A percentile compares a stretch with the other conserved stretches of the same genome.
Evolutionary conservation across 139 green algal species (phyloP).

Genomic region (Tetradesmus obliquus): DNA sequence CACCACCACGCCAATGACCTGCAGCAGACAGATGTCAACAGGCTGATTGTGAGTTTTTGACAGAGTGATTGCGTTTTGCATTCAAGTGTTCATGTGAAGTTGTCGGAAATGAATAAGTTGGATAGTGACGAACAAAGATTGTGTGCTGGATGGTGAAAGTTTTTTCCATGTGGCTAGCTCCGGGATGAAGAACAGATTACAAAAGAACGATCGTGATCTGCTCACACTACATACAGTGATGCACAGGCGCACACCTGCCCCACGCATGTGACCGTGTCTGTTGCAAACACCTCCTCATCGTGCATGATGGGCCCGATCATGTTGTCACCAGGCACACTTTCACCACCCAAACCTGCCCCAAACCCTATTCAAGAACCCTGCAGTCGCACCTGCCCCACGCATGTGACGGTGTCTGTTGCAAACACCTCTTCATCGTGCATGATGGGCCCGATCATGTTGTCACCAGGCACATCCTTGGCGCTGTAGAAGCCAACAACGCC

Average conservation of each 20-base stretch:
- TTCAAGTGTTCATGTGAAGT: too few species aligned
- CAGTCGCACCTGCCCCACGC: slow-evolving; percentile 81
- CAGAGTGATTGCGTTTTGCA: too few species aligned
- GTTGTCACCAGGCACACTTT: slow-evolving; percentile 89
- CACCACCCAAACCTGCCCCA: slow-evolving; percentile 24
- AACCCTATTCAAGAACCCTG: not conserved
- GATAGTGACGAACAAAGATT: too few species aligned
- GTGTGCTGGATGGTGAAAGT: too few species aligned
- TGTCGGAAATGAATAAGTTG: too few species aligned
- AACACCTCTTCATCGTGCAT: slow-evolving; percentile 94
- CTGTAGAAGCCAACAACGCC: slow-evolving; percentile 79
- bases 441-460: slow-evolving; percentile 90
- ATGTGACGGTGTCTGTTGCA: slow-evolving; percentile 84
- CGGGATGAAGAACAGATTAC: too few species aligned
- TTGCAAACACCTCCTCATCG: slow-evolving; percentile 96
- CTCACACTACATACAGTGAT: too few species aligned
- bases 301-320: slow-evolving; percentile 85
- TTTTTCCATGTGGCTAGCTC: too few species aligned
- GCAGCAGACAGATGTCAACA: too few species aligned
- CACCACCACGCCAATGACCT: too few species aligned
- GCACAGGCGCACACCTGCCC: slow-evolving; percentile 69
- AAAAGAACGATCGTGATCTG: not conserved
- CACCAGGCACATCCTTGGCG: slow-evolving; percentile 82
- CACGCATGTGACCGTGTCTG: slow-evolving; percentile 86
- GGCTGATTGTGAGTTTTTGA: too few species aligned